These are phyloP conservation scores for Epicoccum sorghinum DNA, from an alignment of 2,329 filamentous ascomycete species.

Conservation along the genomic window DNA sequence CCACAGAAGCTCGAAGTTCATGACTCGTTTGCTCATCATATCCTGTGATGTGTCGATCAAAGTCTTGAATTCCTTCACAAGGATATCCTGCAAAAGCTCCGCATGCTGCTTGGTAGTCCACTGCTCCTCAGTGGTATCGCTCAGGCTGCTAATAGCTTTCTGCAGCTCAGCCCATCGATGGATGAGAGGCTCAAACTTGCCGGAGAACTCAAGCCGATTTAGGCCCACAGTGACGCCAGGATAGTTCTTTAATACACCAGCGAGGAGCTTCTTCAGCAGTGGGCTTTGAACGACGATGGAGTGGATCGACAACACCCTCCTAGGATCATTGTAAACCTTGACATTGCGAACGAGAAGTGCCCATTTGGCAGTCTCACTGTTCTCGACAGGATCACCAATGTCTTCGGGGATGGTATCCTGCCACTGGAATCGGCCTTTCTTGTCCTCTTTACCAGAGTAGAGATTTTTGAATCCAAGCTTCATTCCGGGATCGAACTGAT, in stretches of 20 bases:
- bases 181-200: conserved; percentile 68
- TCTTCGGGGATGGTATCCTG: conserved; percentile 32
- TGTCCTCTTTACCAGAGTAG: conserved; percentile 32
- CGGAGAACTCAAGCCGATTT: conserved; percentile 65
- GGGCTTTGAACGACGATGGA: conserved; percentile 70
- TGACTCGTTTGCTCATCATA: conserved; percentile 42
- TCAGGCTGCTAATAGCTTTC: conserved; percentile 7
- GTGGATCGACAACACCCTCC: conserved; percentile 66
- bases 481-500: conserved; percentile 7
- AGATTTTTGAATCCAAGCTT: conserved; percentile 22
- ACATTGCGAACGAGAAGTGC: conserved; percentile 53
- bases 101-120: conserved; percentile 41
- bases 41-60: conserved; percentile 48
- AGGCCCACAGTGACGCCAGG: conserved; percentile 65
- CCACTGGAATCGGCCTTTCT: conserved; percentile 36
- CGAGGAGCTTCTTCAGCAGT: conserved; percentile 63
- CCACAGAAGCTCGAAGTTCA: conserved; percentile 51
- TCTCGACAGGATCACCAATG: conserved; percentile 55
- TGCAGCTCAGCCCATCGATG: conserved; percentile 63
- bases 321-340: conserved; percentile 53
- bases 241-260: conserved; percentile 62
- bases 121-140: conserved; percentile 20
- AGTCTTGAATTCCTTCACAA: conserved; percentile 47
- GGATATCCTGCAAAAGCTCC: conserved; percentile 44
- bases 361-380: conserved; percentile 65